Base-by-base conservation (phyloP, 805 yeast species). In the Saccharomyces mikatae region DNA sequence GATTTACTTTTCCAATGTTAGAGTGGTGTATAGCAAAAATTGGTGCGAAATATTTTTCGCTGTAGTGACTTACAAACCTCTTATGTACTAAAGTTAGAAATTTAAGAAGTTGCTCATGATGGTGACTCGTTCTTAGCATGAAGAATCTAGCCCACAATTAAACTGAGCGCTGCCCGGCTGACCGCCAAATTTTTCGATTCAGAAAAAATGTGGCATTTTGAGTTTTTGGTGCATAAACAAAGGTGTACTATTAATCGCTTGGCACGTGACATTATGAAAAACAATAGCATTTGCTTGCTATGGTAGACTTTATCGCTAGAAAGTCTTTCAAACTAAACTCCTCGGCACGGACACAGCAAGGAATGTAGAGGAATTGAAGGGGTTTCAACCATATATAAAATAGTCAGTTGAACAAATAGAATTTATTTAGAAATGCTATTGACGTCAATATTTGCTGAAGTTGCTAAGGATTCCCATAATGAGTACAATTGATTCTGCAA, bases 391-490 rank as follows among this genome's bases (percentile, higher is more conserved):
- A 27, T 26, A 24, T 14, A 32, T 22, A 30, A 21, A 17, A 48
- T 21, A 21, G 26, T 30, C 10, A n/a, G 14, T 5, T 11, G 13
- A 17, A 10, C 13, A 28, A 27, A 22, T 17, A 22, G 6, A 14
- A 5, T 21, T 14, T 21, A 17, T 14, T 10, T 29, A 13, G 6
- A 26, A 13, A n/a, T n/a, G 36, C 47, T 30, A 49, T 36, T 36
- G 22, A 36, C 6, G 3, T 50, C 52, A 4, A 58, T 51, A 13
- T 56, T 41, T 5, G 61, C 61, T 2, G 64, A 53, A 2, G 56
- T 31, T 21, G 63, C 49, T 8, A 71, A 52, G 4, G 72, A 67
- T 9, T 51, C 53, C 74, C 74, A 70, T 26, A 71, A 54, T 10
- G 62, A 54, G 8, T 52, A 47, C 47, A 71, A 50, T 13, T 66